Evolutionary conservation across 805 yeast species (phyloP), one percentile per base, ranked within the genome.

Genomic region (Starmerella davenportii): DNA sequence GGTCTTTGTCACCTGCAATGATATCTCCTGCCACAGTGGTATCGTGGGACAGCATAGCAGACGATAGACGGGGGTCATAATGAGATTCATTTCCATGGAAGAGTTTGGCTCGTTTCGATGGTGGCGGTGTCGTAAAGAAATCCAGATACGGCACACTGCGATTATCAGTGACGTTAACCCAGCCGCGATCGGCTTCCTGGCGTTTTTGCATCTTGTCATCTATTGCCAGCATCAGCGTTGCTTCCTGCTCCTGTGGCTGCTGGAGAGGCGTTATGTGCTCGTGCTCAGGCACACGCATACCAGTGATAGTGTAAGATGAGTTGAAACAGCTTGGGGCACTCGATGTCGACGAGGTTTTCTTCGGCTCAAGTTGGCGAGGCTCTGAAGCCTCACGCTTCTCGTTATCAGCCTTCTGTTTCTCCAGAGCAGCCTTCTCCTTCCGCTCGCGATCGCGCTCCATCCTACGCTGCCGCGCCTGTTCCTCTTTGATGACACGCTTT

Each of bases 211-310:
- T 65, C 55, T 81, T 79, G 48, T 81, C 93, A 45, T 74, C 71
- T 36, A 90, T 94, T n/a, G 81, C 92, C 40, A 74, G 70, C 44
- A 75, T 74, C 44, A 85, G 76, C 5, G 80, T 76, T 40, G 68
- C 74, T 43, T 81, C 77, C 58, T 82, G 81, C 45, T 76, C 85
- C 35, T 70, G 65, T 36, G 79, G 60, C 18, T 82, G 74, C 34
- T 73, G 68, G 39, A 79, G 79, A 9, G 84, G 85, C 4, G 93
- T 80, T 19, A 79, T 76, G 43, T 87, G 64, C 35, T 82, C 93
- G 68, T 85, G 68, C 57, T 87, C 95, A 14, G 96, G 95, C 45
- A 87, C 79, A 58, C 82, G 80, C 1, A 94, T 79, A 29, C 90
- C 77, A 2, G 95, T 24, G 15, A 43, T 41, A 2, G 46, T 41